Percentiles rank a stretch among this genome's conserved stretches.
Evolutionary conservation across 2,329 filamentous ascomycete genomes (phyloP).

Genomic region (Chalaropsis ovoidea): DNA sequence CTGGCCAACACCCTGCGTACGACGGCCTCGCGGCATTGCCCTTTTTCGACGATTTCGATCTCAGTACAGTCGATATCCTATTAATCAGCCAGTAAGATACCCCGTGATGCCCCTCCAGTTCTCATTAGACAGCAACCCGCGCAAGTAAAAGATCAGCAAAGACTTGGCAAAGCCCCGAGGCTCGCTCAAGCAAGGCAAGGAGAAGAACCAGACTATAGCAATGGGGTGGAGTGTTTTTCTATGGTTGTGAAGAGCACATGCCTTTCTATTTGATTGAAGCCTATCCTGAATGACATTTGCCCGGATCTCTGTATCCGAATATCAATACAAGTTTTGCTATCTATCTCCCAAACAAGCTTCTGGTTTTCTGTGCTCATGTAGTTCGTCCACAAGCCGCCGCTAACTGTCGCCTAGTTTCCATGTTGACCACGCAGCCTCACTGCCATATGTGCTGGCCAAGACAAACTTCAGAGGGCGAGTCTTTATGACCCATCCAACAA

Average conservation of each 20-base stretch:
- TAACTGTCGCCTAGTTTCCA: conserved; percentile 62
- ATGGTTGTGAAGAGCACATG: conserved; percentile 10
- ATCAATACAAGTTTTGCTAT: conserved; percentile 21
- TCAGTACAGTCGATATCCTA: conserved; percentile 93
- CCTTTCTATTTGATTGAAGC: conserved; percentile 18
- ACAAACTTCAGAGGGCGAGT: conserved; percentile 94
- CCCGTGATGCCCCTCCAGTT: conserved; percentile 17
- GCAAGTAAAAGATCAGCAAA: conserved; percentile 9
- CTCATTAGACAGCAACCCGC: neutral
- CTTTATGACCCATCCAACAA: conserved; percentile 98
- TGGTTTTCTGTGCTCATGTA: conserved; percentile 19
- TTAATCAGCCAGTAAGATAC: conserved; percentile 94
- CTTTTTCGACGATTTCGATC: conserved; percentile 96
- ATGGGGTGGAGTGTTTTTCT: conserved; percentile 11
- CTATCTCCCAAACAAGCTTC: conserved; percentile 9
- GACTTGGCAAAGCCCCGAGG: neutral
- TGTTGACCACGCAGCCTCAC: conserved; percentile 94
- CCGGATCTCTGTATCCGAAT: conserved; percentile 17
- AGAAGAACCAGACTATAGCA: conserved; percentile 10
- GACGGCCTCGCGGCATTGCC: conserved; percentile 87
- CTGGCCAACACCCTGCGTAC: conserved; percentile 92
- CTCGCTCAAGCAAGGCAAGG: neutral
- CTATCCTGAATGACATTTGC: conserved; percentile 15
- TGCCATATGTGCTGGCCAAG: conserved; percentile 94
- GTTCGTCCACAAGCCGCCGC: conserved; percentile 5